A percentile compares a stretch with the other conserved stretches of the same genome.
phyloP scores from a whole-genome alignment of 441 rosid species.

The Dalechampia spathulata region DNA sequence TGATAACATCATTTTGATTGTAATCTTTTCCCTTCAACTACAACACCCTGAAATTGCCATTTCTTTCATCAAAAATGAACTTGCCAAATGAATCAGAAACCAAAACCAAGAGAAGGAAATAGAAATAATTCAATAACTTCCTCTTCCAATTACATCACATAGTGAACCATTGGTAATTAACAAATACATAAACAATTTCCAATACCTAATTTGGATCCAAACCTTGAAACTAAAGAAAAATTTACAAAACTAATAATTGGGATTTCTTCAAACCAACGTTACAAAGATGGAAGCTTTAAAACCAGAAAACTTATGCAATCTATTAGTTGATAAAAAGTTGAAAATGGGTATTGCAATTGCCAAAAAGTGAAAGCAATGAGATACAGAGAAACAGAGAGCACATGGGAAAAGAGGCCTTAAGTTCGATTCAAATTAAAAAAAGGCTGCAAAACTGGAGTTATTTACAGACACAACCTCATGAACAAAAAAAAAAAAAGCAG shows the following conservation, averaged over 20 bases:
- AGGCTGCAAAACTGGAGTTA: neutral
- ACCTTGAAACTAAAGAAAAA: neutral
- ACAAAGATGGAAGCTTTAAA: constrained; percentile 1
- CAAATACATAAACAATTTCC: neutral
- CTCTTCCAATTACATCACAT: neutral
- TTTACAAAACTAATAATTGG: neutral
- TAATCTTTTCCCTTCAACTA: constrained; percentile 5
- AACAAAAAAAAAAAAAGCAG: no score
- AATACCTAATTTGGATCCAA: constrained; percentile 11
- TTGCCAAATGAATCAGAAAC: neutral
- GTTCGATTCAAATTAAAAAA: no score
- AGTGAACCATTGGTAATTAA: no score
- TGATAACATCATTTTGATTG: constrained; percentile 50
- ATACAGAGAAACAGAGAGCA: neutral
- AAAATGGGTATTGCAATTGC: neutral
- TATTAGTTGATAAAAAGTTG: no score
- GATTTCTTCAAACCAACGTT: neutral
- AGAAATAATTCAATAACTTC: neutral
- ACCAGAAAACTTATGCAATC: no score
- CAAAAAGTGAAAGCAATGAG: neutral
- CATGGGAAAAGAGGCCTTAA: no score
- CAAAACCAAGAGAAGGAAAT: no score
- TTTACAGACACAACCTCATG: neutral
- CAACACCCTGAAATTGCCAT: constrained; percentile 7
- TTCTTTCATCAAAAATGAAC: neutral